These are phyloP conservation scores for Poa pratensis DNA, from an alignment of 176 grass and related monocot genomes.

Conservation along the genomic window DNA sequence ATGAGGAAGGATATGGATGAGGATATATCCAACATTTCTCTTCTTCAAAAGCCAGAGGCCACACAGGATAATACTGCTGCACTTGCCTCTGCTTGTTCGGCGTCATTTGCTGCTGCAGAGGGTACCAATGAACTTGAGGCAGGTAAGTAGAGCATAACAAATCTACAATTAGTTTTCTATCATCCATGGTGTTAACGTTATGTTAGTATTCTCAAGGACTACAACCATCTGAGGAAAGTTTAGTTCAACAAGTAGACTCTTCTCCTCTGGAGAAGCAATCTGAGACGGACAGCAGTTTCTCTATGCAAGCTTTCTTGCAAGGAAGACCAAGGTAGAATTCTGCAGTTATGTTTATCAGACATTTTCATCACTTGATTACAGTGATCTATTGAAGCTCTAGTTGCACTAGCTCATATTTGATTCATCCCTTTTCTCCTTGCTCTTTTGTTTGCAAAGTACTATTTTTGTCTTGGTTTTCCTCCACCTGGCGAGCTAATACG, in stretches of 20 bases:
- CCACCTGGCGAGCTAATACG: conserved; percentile 20
- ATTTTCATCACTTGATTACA: conserved; percentile 17
- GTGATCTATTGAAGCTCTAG: conserved; percentile 15
- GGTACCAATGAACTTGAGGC: conserved; percentile 26
- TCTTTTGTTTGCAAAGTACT: conserved; percentile 19
- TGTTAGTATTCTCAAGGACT: conserved; percentile 66
- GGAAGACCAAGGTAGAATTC: conserved; percentile 73
- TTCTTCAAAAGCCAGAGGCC: conserved; percentile 81
- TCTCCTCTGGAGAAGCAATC: conserved; percentile 44
- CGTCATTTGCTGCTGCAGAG: conserved; percentile 30
- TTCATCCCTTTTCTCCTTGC: background rate
- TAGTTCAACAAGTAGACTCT: conserved; percentile 31
- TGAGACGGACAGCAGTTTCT: conserved; percentile 34
- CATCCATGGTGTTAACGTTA: conserved; percentile 50
- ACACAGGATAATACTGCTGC: conserved; percentile 34
- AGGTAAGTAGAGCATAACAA: conserved; percentile 48
- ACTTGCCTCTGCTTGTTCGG: conserved; percentile 21
- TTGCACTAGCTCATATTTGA: conserved; percentile 3
- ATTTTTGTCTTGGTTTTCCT: conserved; percentile 5
- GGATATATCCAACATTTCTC: conserved; percentile 65
- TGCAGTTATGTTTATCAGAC: conserved; percentile 11
- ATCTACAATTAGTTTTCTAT: conserved; percentile 20
- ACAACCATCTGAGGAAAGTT: conserved; percentile 53
- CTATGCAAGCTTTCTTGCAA: conserved; percentile 67
- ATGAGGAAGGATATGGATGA: conserved; percentile 72